Conservation (phyloP, 352 stramenopile species). For the Globisporangium cederbergense region DNA sequence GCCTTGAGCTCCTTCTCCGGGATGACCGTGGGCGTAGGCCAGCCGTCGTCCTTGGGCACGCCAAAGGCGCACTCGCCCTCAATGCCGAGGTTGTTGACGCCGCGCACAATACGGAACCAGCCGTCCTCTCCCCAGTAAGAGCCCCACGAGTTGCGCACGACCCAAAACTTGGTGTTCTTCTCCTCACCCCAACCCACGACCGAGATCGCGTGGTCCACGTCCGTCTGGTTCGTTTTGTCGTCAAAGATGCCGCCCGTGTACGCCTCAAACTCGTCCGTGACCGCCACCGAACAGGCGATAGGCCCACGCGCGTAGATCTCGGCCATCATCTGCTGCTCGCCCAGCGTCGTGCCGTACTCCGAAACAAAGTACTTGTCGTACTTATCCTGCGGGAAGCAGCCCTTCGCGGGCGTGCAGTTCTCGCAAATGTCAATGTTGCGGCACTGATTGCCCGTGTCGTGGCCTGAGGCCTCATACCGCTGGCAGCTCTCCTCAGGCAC, state of each 20-base stretch:
- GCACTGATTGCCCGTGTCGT: slow-evolving; percentile 90
- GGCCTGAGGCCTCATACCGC: slow-evolving; percentile 89
- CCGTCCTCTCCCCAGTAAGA: slow-evolving; percentile 95
- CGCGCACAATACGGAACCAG: slow-evolving; percentile 92
- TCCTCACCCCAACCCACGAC: slow-evolving; percentile 95
- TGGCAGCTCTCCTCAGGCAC: slow-evolving; percentile 95
- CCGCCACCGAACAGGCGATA: slow-evolving; percentile 93
- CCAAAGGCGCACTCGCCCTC: slow-evolving; percentile 92
- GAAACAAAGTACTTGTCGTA: slow-evolving; percentile 96
- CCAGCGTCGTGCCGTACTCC: slow-evolving; percentile 91
- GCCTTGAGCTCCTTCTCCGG: slow-evolving; percentile 18
- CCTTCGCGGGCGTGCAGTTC: slow-evolving; percentile 85
- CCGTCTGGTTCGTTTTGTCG: slow-evolving; percentile 78
- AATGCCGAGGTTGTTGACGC: slow-evolving; percentile 92
- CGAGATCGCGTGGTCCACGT: slow-evolving; percentile 91
- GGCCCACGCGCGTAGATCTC: slow-evolving; percentile 96
- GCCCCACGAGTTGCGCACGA: slow-evolving; percentile 95
- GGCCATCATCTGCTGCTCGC: slow-evolving; percentile 92
- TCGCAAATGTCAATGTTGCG: slow-evolving; percentile 88
- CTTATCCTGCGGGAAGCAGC: slow-evolving; percentile 84
- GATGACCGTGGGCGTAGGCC: slow-evolving; percentile 39
- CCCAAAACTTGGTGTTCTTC: slow-evolving; percentile 89
- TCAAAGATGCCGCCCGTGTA: slow-evolving; percentile 94
- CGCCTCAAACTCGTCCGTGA: slow-evolving; percentile 81
- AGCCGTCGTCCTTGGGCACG: slow-evolving; percentile 78